Conservation (phyloP, 2,329 filamentous ascomycete species). For the Cryphonectria naterciae region DNA sequence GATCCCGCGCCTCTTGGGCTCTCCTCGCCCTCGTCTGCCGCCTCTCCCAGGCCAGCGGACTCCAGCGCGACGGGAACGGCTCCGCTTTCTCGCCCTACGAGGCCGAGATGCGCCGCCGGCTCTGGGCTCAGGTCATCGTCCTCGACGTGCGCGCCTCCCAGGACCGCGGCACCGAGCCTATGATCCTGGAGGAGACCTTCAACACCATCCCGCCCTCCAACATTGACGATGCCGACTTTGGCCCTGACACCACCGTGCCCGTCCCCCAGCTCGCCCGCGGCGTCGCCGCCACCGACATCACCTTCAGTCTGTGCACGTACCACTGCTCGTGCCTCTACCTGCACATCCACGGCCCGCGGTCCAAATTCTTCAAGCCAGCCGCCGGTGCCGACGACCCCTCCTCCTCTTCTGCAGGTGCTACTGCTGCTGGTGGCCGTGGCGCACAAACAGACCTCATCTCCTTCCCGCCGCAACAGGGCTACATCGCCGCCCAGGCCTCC, state of each 20-base stretch:
- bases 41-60: slow-evolving; percentile 46
- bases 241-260: slow-evolving; percentile 41
- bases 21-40: slow-evolving; percentile 47
- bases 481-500: slow-evolving; percentile 31
- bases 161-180: slow-evolving; percentile 53
- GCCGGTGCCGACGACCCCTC: slow-evolving; percentile 12
- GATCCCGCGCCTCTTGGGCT: slow-evolving; percentile 47
- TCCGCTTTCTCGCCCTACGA: slow-evolving; percentile 52
- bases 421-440: not conserved
- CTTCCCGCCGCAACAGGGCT: slow-evolving; percentile 3
- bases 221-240: slow-evolving; percentile 57
- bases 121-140: slow-evolving; percentile 68
- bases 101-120: slow-evolving; percentile 60
- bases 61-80: slow-evolving; percentile 49
- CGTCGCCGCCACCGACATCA: slow-evolving; percentile 47
- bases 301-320: slow-evolving; percentile 46
- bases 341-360: slow-evolving; percentile 42
- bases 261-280: slow-evolving; percentile 35
- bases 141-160: slow-evolving; percentile 61
- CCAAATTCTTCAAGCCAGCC: slow-evolving; percentile 27
- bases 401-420: slow-evolving; percentile 6
- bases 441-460: not conserved
- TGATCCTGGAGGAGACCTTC: slow-evolving; percentile 47
- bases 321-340: slow-evolving; percentile 47
- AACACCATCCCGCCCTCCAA: slow-evolving; percentile 55